Conservation (phyloP, 768 basidiomycete genomes). For the Boletus sp. region DNA sequence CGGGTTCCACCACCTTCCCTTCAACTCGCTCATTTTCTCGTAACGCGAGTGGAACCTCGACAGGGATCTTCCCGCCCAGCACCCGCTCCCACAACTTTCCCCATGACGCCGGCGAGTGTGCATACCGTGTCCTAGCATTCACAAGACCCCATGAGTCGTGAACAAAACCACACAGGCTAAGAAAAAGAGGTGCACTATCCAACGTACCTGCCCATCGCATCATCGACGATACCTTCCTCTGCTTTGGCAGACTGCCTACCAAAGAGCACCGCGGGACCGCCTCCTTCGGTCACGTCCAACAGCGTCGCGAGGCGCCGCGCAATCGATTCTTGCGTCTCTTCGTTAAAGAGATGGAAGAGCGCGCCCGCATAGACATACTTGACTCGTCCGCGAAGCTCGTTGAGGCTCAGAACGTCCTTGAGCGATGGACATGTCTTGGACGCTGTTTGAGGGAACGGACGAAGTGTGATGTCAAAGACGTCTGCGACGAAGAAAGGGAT, state of each 20-base stretch:
- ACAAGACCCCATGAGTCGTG: not conserved
- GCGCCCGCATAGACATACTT: not conserved
- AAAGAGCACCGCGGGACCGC: not conserved
- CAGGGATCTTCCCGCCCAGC: not conserved
- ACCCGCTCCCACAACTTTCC: conserved; percentile 1
- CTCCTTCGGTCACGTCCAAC: not conserved
- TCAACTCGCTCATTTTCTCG: not conserved
- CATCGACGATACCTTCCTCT: not conserved
- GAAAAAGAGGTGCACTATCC: too few relatives aligned
- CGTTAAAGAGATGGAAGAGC: not conserved
- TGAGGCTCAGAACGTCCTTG: not conserved
- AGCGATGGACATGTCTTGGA: not conserved
- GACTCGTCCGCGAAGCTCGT: not conserved
- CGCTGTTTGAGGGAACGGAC: not conserved
- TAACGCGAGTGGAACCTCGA: not conserved
- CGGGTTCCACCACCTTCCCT: not conserved
- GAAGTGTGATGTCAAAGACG: not conserved
- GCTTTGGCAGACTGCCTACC: not conserved
- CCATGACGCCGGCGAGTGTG: conserved; percentile 9
- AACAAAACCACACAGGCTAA: not conserved
- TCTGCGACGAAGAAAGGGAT: not conserved
- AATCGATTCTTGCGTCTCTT: not conserved
- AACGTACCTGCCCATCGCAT: not conserved
- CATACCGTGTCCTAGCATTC: not conserved
- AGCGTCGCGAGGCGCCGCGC: not conserved